Evolutionary conservation across 345 rosid genomes (phyloP), one percentile per base, ranked within the genome.

Genomic region (Aethionema arabicum): DNA sequence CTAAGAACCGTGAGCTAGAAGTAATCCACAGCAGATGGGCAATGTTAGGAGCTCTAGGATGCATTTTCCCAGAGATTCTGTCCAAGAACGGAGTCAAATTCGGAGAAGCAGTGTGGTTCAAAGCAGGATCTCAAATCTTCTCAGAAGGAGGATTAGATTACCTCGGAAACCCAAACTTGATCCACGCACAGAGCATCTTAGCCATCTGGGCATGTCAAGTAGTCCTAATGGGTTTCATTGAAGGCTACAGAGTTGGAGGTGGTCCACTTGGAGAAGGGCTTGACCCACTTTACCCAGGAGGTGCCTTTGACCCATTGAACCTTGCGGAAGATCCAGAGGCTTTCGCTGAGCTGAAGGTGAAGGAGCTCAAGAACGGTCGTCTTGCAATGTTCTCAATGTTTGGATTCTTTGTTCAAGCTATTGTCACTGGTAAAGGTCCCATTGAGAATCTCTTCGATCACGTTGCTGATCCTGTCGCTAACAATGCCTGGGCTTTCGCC

Each of bases 1-100:
- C 98, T 63, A 92, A 86, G 86, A 91, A 88, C 85, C 95, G 96
- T 41, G 98, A 91, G 82, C 91, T 88, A 10, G 98, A 88, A 68
- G 98, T 91, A 41, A 88, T 88, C 79, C 98, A 91, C 82, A 56
- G 81, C 85, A 78, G 98, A 79, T 91, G 98, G 96, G 98, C 96
- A 4, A 91, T 91, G 98, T 85, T 91, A 13, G 96, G 98, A 0
- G 98, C 98, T 15, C 84, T 88, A 0, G 95, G 96, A 5, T 91
- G 96, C 11, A 88, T 85, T 70, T 86, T 91, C 85, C 98, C 98
- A 0, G 95, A 91, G 76, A 40, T 91, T 45, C 96, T 91, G 27
- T 59, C 85, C 14, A 91, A 59, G 81, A 88, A 91, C 6, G 98
- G 96, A 11, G 96, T 86, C 59, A 80, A 79, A 68, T 91, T 91